These are phyloP conservation scores for Alternaria incomplexa DNA, from an alignment of 2,329 filamentous ascomycete genomes.

Conservation along the genomic window DNA sequence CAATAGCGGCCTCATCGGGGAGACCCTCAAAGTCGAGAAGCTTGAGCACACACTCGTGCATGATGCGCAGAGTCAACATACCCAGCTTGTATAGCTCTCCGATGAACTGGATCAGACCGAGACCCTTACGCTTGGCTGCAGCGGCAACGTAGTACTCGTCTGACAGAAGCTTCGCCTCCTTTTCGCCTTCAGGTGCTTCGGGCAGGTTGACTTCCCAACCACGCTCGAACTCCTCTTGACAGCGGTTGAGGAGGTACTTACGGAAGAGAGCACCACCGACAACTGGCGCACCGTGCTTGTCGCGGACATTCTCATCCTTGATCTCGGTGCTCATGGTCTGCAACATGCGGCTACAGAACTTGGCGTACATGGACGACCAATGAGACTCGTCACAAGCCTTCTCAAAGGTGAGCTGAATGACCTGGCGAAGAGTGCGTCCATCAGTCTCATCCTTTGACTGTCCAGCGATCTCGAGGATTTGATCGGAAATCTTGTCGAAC, in stretches of 20 bases:
- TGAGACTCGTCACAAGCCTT: constrained; percentile 98
- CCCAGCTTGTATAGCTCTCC: constrained; percentile 98
- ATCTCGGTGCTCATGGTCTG: constrained; percentile 84
- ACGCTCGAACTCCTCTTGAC: constrained; percentile 98
- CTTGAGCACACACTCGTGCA: constrained; percentile 99
- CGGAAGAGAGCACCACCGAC: constrained; percentile 94
- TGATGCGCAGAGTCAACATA: constrained; percentile 98
- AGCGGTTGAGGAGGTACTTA: constrained; percentile 97
- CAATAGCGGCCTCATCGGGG: constrained; percentile 94
- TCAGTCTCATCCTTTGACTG: constrained; percentile 97
- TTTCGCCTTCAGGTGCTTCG: constrained; percentile 75
- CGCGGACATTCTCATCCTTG: constrained; percentile 91
- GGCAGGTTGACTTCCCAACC: constrained; percentile 93
- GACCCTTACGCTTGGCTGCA: constrained; percentile 92
- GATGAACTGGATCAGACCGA: constrained; percentile 98
- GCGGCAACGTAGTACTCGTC: constrained; percentile 96
- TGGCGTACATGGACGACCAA: constrained; percentile 98
- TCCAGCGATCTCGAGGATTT: constrained; percentile 88
- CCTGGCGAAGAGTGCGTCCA: constrained; percentile 91
- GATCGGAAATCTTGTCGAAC: constrained; percentile 92
- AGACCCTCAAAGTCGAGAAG: constrained; percentile 92
- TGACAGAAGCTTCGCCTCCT: constrained; percentile 85
- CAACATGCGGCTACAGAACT: constrained; percentile 97
- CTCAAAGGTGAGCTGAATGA: constrained; percentile 98
- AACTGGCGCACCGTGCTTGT: constrained; percentile 87